Evolutionary conservation across 495 filamentous ascomycete species (phyloP).

Genomic region (Collariella sp.): DNA sequence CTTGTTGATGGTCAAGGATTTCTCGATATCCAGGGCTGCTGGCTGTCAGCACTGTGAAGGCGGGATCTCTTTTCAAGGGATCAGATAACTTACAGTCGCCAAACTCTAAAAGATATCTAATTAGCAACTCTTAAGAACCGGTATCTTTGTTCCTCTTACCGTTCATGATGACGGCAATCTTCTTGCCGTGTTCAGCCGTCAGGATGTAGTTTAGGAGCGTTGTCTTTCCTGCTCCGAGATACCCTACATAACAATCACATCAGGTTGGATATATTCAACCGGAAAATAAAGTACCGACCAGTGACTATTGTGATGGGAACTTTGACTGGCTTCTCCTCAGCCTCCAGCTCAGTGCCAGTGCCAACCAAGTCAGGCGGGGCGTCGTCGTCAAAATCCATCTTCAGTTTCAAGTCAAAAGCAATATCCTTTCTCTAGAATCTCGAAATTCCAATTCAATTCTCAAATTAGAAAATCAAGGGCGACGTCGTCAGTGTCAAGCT

Average conservation of each 20-base stretch:
- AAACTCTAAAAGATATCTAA: slow-evolving; percentile 53
- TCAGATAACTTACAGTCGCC: slow-evolving; percentile 65
- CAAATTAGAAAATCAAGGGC: too few species aligned
- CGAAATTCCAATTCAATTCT: too few species aligned
- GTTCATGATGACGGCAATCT: slow-evolving; percentile 95
- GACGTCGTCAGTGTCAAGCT: too few species aligned
- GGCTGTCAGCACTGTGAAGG: slow-evolving; percentile 17
- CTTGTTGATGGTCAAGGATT: slow-evolving; percentile 79
- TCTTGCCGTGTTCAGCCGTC: slow-evolving; percentile 88
- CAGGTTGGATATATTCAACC: slow-evolving; percentile 9
- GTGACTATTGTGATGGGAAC: slow-evolving; percentile 96
- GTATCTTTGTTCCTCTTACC: slow-evolving; percentile 36
- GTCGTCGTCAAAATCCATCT: slow-evolving; percentile 55
- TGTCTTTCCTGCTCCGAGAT: slow-evolving; percentile 91
- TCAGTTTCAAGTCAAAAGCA: neutral
- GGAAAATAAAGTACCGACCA: slow-evolving; percentile 35
- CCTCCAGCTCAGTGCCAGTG: slow-evolving; percentile 29
- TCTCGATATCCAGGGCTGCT: slow-evolving; percentile 74
- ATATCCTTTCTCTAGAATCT: too few species aligned
- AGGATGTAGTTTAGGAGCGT: slow-evolving; percentile 94
- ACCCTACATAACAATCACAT: slow-evolving; percentile 37
- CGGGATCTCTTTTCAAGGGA: neutral
- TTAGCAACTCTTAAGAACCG: neutral
- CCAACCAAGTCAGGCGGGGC: slow-evolving; percentile 65
- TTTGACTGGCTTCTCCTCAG: slow-evolving; percentile 49